Evolutionary conservation across 2,329 filamentous ascomycete genomes (phyloP).

Genomic region (Ophiostoma fasciatum): DNA sequence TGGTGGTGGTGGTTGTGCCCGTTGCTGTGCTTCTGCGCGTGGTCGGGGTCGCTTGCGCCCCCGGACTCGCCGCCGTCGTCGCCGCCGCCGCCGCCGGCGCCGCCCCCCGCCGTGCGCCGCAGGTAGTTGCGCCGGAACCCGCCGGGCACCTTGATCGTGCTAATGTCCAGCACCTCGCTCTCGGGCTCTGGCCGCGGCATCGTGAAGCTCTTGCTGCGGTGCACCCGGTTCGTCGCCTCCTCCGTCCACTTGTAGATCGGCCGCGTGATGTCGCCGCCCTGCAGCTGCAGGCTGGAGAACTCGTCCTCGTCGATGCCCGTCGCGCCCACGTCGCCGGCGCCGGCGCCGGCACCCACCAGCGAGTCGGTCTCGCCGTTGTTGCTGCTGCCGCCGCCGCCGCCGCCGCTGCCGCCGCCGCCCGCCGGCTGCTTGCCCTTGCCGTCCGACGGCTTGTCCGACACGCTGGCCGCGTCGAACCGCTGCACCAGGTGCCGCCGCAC

Average conservation of each 20-base stretch:
- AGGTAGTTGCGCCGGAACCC: conserved; percentile 88
- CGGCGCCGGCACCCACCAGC: neutral
- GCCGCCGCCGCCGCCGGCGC: conserved; percentile 29
- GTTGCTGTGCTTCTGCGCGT: conserved; percentile 22
- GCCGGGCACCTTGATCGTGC: conserved; percentile 81
- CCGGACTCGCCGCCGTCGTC: conserved; percentile 25
- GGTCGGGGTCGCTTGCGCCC: conserved; percentile 14
- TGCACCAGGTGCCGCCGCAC: conserved; percentile 78
- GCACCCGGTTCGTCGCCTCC: conserved; percentile 56
- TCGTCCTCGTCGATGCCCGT: conserved; percentile 47
- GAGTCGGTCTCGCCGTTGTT: conserved; percentile 17
- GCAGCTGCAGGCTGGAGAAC: conserved; percentile 84
- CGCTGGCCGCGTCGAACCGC: conserved; percentile 38
- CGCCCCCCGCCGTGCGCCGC: conserved; percentile 51
- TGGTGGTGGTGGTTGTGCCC: conserved; percentile 13
- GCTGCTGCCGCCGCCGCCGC: conserved; percentile 33
- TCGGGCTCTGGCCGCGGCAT: conserved; percentile 64
- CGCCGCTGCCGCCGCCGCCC: conserved; percentile 18
- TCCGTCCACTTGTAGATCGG: conserved; percentile 97
- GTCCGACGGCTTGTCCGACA: conserved; percentile 33
- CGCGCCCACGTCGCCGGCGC: conserved; percentile 13
- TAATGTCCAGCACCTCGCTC: conserved; percentile 69
- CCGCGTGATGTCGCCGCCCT: conserved; percentile 87
- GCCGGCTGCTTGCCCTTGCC: conserved; percentile 40
- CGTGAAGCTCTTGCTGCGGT: conserved; percentile 80